Percentiles rank a stretch among this genome's conserved stretches.
Evolutionary conservation across 139 green algal species (phyloP).

Genomic region (Spirogloea muscicola): DNA sequence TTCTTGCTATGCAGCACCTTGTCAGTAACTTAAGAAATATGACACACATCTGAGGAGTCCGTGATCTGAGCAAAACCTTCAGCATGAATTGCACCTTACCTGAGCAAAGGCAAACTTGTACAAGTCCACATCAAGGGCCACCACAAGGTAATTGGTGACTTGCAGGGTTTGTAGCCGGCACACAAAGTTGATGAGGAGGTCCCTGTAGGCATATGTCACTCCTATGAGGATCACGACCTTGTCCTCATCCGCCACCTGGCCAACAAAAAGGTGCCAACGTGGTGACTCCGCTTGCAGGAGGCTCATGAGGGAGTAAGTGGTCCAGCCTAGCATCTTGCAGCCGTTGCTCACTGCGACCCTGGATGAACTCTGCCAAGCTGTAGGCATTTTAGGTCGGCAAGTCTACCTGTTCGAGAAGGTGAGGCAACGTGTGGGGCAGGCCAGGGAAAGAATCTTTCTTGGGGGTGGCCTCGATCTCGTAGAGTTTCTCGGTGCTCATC

Average conservation of each 20-base stretch:
- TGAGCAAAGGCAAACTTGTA: conserved; percentile 37
- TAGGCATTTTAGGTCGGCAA: too few species aligned
- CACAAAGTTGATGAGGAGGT: conserved; percentile 42
- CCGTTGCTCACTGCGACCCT: too few species aligned
- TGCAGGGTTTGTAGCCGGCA: conserved; percentile 9
- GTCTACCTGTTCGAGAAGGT: background rate
- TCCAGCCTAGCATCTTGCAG: too few species aligned
- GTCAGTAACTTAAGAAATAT: too few species aligned
- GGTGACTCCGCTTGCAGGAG: background rate
- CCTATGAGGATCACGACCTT: conserved; percentile 29
- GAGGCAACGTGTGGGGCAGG: conserved; percentile 27
- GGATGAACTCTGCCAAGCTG: too few species aligned
- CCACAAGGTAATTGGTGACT: conserved; percentile 11
- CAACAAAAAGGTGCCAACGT: background rate
- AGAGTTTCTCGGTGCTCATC: too few species aligned
- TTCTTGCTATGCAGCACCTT: too few species aligned
- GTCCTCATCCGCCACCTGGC: too few species aligned
- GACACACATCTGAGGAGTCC: too few species aligned
- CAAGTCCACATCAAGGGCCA: conserved; percentile 23
- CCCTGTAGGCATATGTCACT: conserved; percentile 14
- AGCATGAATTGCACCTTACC: too few species aligned
- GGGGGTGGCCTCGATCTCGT: background rate
- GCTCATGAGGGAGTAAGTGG: too few species aligned
- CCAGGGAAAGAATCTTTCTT: background rate
- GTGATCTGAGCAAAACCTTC: too few species aligned